Base-by-base conservation (phyloP, 768 basidiomycete species). In the Collybia mongolica region DNA sequence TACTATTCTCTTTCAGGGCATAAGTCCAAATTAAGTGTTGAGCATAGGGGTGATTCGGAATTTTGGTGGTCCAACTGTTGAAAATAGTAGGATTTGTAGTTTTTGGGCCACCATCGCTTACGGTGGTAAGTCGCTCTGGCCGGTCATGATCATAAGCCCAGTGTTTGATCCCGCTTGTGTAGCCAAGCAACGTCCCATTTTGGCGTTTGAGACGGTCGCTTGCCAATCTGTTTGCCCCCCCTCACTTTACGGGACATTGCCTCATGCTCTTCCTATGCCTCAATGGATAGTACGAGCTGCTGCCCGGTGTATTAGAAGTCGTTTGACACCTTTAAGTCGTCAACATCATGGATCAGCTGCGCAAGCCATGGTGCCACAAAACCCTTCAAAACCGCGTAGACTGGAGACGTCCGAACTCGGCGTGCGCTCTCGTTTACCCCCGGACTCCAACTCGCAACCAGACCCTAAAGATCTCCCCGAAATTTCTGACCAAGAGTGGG, bases 401-500 rank as follows among this genome's bases (percentile, higher is more conserved):
- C 32, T 48, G 24, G 55, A 23, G 35, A 49, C 60, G 20, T 65
- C 71, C 19, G 23, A 65, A 26, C 65, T 75, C 14, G 73, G 70
- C 1, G 54, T 73, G 2, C 67, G 69, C 26, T 69, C 69, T 5
- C 53, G 59, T 22, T 60, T 55, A 43, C 71, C 73, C 26, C 69
- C 72, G 2, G 69, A 75, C 48, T 63, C 71, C 0, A 44, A 53
- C 15, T 63, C 68, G 9, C 60, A 66, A 14, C 60, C 63, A 29
- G 55, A 61, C 12, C 51, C 60, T n/a, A 24, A 60, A 39, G 38
- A 53, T 0, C 61, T 60, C 6, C 62, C 56, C 4, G 61, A 73
- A 53, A 59, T 90, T 6, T 79, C 86, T 1, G 89, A 91, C 63
- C 71, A 74, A 6, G 89, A 91, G 57, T 91, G 88, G 88, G 81